A percentile compares a stretch with the other conserved stretches of the same genome.
phyloP scores from a whole-genome alignment of 2,329 filamentous ascomycete genomes.

The Nemania serpens region DNA sequence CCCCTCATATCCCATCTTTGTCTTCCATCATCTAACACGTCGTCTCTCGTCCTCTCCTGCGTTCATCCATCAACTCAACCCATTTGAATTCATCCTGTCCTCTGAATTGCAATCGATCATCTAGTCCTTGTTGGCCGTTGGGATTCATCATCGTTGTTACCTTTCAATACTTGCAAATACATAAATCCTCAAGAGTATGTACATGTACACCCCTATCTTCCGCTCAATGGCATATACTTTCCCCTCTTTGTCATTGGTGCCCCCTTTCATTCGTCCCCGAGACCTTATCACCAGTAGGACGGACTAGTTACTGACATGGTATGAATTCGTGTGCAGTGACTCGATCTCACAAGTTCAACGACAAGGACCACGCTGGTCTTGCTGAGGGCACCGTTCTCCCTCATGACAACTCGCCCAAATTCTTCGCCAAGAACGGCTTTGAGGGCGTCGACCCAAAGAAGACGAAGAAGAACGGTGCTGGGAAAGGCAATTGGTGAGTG shows the following conservation, averaged over 20 bases:
- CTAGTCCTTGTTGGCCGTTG: constrained; percentile 1
- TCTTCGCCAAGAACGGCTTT: constrained; percentile 88
- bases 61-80: constrained; percentile 8
- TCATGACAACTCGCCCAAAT: constrained; percentile 81
- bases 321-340: constrained; percentile 69
- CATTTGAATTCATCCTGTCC: background rate
- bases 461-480: constrained; percentile 94
- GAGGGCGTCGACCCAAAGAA: constrained; percentile 85
- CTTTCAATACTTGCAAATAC: background rate
- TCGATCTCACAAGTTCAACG: constrained; percentile 94
- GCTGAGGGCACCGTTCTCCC: constrained; percentile 73
- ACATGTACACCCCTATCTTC: background rate
- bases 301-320: constrained; percentile 12
- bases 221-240: background rate
- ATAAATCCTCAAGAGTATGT: constrained; percentile 21
- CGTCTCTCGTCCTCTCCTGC: constrained; percentile 12
- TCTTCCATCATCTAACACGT: constrained; percentile 19
- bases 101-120: constrained; percentile 7
- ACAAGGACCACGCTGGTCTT: constrained; percentile 83
- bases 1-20: constrained; percentile 28
- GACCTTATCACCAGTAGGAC: background rate
- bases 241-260: background rate
- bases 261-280: background rate
- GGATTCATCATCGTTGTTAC: constrained; percentile 6
- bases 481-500: constrained; percentile 90